Conservation (phyloP, 768 basidiomycete species). For the Collybia mongolica region DNA sequence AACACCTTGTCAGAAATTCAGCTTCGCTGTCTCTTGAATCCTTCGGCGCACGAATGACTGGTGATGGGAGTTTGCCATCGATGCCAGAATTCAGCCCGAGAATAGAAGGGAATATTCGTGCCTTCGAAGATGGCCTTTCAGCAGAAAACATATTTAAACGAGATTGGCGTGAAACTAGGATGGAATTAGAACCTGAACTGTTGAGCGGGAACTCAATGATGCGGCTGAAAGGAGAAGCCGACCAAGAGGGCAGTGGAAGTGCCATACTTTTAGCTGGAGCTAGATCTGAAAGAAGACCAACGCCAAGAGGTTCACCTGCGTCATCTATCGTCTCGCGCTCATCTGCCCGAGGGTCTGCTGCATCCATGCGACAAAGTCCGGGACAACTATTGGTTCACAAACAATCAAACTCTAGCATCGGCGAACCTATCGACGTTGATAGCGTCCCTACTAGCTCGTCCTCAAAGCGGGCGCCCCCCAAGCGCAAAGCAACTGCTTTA, state of each 20-base stretch:
- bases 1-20: conserved; percentile 54
- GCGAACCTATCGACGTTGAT: conserved; percentile 45
- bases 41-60: conserved; percentile 65
- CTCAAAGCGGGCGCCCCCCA: conserved; percentile 29
- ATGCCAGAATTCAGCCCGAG: conserved; percentile 27
- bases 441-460: conserved; percentile 24
- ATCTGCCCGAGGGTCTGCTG: conserved; percentile 47
- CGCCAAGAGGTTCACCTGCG: conserved; percentile 38
- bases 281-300: conserved; percentile 21
- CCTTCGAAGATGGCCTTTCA: conserved; percentile 64
- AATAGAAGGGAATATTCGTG: conserved; percentile 45
- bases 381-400: conserved; percentile 35
- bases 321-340: conserved; percentile 41
- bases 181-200: conserved; percentile 36
- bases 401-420: conserved; percentile 40
- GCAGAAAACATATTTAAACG: conserved; percentile 66
- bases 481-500: conserved; percentile 46
- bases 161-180: conserved; percentile 76
- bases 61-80: conserved; percentile 46
- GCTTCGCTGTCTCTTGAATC: conserved; percentile 71
- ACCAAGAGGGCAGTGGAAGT: conserved; percentile 17
- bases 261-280: conserved; percentile 9
- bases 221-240: conserved; percentile 18
- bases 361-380: conserved; percentile 57
- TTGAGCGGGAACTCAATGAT: conserved; percentile 15